Evolutionary conservation across 805 yeast genomes (phyloP), one percentile per base, ranked within the genome.

Genomic region (Pichia ethanolica): DNA sequence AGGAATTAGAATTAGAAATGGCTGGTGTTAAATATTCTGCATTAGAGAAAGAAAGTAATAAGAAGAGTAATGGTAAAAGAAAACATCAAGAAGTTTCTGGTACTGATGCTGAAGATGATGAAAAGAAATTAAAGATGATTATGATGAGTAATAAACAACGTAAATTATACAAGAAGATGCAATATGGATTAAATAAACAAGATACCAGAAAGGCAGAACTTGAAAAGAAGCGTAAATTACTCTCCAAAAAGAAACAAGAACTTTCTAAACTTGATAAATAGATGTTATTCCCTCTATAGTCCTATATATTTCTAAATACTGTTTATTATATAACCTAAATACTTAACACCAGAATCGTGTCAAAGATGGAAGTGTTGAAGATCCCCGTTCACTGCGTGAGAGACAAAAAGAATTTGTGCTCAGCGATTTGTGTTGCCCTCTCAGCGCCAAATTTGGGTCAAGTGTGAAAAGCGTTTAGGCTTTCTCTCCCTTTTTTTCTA

Each of bases 131-230:
- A 73, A 87, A 87, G 74, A 82, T 82, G 83, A 88, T 89, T 63
- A 91, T 93, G 99, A 91, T 93, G 99, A 79, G 91, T 59, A 89
- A 89, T 73, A 93, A 91, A 70, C 96, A 91, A 72, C 86, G 89
- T 75, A 88, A 87, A 68, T 74, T 90, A 57, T 93, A 93, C 76
- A 86, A 86, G 74, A 86, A 86, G 82, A 88, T 91, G 95, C 93
- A 89, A 72, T 83, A 88, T 66, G 91, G 96, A 51, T 80, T 86
- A 59, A 82, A 83, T 52, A 81, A 87, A 78, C 86, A 87, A 72
- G 89, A 86, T 62, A 76, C 76, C 46, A 82, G 91, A 70, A 79
- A 80, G 61, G 85, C 83, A 50, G 78, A 74, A 47, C 73, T 86
- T 65, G 73, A 77, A 60, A 75, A 78, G 68, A 86, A 86, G 79